Evolutionary conservation across 1,284 basidiomycete genomes (phyloP), one percentile per base, ranked within the genome.

Genomic region (Gastroboletus turbinatus): DNA sequence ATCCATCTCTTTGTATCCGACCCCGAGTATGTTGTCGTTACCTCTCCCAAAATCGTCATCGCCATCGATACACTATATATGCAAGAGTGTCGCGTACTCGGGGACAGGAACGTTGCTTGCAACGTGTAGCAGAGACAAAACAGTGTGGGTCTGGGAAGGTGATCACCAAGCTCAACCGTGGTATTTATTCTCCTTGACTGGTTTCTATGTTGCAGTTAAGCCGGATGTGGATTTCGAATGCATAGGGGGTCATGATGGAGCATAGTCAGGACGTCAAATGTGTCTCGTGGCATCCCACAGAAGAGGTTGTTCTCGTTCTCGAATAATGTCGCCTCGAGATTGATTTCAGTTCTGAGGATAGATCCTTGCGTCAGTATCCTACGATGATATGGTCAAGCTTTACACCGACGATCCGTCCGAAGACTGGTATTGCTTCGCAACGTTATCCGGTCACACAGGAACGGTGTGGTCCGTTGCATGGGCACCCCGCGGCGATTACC

Each of bases 131-230:
- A 80, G 97, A 57, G 97, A 99, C 76, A 98, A 98, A 75, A 94
- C 92, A 16, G 96, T 99, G 1, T 99, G 97, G 97, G 84, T 99
- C 47, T 99, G 97, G 96, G 97, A 98, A 81, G 92, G 94, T 90
- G 69, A 69, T 78, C 70, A 16, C 42, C 11, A n/a, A 14, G 21
- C 36, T 36, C 13, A 8, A 33, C 6, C 25, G 8, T 48, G 33
- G 6, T 11, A 10, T 43, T 1, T 42, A 23, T n/a, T 6, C 19
- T 23, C 5, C 32, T 42, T 56, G 48, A 66, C 23, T 10, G 10
- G 19, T 38, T 29, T 38, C 27, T 25, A n/a, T 19, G 9, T 46
- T 54, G 6, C 64, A 94, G 92, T 90, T 2, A 87, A 92, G 63
- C 92, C 93, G 9, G 93, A 97, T 63, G 79, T 86, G n/a, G 95